phyloP scores from a whole-genome alignment of 176 grass and related monocot species.

The Cenchrus purpureus region DNA sequence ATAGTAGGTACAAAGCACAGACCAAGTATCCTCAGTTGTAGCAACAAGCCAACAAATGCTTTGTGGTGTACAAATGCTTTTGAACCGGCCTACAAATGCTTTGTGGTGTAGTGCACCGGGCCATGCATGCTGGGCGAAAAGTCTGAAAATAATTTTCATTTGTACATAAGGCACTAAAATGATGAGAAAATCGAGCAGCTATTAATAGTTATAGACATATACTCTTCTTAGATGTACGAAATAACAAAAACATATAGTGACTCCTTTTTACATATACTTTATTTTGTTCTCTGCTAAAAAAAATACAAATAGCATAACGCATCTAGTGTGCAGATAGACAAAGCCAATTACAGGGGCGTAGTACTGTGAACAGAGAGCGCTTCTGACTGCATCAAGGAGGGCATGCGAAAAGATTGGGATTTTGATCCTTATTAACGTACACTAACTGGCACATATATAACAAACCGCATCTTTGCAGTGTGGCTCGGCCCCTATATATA shows the following conservation, averaged over 20 bases:
- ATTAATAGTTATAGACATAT: neutral
- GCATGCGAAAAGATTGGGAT: neutral
- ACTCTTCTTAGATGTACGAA: neutral
- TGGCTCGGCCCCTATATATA: conserved; percentile 37
- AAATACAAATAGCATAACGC: neutral
- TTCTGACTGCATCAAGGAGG: conserved; percentile 1
- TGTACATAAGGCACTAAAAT: neutral
- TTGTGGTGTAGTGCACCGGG: too few relatives aligned
- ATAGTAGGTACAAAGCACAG: too few relatives aligned
- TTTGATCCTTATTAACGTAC: conserved; percentile 3
- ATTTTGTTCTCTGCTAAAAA: neutral
- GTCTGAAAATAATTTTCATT: too few relatives aligned
- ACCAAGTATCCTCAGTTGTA: too few relatives aligned
- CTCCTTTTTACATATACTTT: neutral
- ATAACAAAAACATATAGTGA: too few relatives aligned
- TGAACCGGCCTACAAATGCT: too few relatives aligned
- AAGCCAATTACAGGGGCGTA: too few relatives aligned
- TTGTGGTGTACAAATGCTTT: too few relatives aligned
- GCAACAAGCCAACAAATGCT: too few relatives aligned
- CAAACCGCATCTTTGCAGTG: neutral
- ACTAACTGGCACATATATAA: neutral
- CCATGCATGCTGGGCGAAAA: too few relatives aligned
- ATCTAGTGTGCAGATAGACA: neutral
- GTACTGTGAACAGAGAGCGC: neutral
- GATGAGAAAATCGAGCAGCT: neutral